Base-by-base conservation (phyloP, 768 basidiomycete genomes). In the Hericium coralloides region DNA sequence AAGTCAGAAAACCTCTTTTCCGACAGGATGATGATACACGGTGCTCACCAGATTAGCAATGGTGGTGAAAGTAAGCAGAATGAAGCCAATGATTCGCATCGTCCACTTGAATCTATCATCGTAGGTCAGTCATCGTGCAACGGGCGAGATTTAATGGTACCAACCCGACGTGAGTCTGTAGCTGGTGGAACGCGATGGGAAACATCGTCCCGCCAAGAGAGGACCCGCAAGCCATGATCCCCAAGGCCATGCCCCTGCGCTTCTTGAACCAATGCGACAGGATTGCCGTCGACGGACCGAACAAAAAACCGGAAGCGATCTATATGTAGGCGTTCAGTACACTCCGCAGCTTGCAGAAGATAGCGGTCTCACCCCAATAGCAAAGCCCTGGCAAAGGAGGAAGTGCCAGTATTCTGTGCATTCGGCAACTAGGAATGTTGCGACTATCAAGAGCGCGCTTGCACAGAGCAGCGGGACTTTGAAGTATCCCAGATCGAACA, bases 361-460 rank as follows among this genome's bases (percentile, higher is more conserved):
- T 5, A 4, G 0, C 60, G 20, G 4, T 70, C 84, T 58, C 57
- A 87, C 82, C 20, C 89, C 89, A 12, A 82, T 68, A 0, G 77
- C 78, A 38, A 90, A 62, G 0, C 89, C 89, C 66, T 91, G 89
- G 58, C 81, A 88, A 0, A 91, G 74, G 22, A 91, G 63, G 62
- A 90, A 85, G 6, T 91, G 86, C 89, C 89, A 91, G 63, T 83
- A 91, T 56, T 76, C 58, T 12, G 71, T 84, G 64, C 89, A 91
- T 71, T 90, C 74, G 0, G 85, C 85, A 6, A 78, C 72, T n/a
- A 91, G 72, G 63, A 90, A 81, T 0, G 83, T 84, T 31, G 79
- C 75, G 0, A 69, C 58, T 3, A 91, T 69, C 7, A 88, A 67
- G 17, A 82, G 47, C 15, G 69, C 71, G 54, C 81, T 83, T 0